A percentile compares a stretch with the other conserved stretches of the same genome.
phyloP scores from a whole-genome alignment of 106 monocot species.

The Allium sativum region DNA sequence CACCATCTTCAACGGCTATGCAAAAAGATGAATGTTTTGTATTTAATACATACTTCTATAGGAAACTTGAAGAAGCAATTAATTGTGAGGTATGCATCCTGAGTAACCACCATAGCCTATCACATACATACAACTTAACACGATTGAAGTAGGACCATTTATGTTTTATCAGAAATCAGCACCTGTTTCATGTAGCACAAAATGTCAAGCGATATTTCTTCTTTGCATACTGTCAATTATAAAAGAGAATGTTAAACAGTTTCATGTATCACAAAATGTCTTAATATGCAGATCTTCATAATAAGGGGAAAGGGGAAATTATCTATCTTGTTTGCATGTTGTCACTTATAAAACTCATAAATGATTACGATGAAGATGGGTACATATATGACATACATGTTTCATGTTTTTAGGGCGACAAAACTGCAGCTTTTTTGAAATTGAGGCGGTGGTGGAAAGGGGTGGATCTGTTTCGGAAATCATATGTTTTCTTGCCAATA shows the following conservation, averaged over 20 bases:
- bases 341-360: constrained; percentile 10
- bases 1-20: constrained; percentile 5
- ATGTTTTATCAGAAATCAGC: not conserved
- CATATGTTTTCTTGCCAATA: constrained; percentile 84
- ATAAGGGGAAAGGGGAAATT: not conserved
- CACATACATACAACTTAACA: not conserved
- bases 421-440: constrained; percentile 37
- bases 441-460: constrained; percentile 90
- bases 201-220: no score
- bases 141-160: not conserved
- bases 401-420: constrained; percentile 37
- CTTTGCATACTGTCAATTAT: no score
- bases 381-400: constrained; percentile 1
- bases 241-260: no score
- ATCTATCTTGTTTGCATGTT: not conserved
- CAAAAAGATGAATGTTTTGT: constrained; percentile 36
- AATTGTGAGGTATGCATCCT: constrained; percentile 32
- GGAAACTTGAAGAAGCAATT: constrained; percentile 63
- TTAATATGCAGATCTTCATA: no score
- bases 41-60: constrained; percentile 77
- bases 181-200: not conserved
- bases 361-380: no score
- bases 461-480: constrained; percentile 65
- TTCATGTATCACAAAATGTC: no score
- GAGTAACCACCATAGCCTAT: not conserved